A percentile compares a stretch with the other conserved stretches of the same genome.
Conservation (phyloP, 805 yeast genomes). For the Hagleromyces aurorensis region DNA sequence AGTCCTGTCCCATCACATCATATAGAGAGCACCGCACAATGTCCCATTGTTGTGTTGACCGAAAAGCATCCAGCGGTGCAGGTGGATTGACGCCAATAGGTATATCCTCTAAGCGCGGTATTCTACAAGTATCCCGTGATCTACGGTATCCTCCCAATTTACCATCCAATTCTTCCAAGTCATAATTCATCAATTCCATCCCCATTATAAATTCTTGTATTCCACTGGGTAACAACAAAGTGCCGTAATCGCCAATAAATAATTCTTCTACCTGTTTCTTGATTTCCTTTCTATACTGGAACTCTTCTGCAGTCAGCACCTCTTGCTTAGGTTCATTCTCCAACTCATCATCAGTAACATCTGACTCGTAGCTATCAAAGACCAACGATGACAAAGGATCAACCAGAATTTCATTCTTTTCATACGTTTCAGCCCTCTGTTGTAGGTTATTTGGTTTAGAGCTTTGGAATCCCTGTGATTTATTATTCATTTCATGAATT, state of each 20-base stretch:
- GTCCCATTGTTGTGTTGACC: conserved; percentile 32
- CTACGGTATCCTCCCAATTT: conserved; percentile 26
- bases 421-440: conserved; percentile 2
- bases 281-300: conserved; percentile 5
- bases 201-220: conserved; percentile 31
- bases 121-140: conserved; percentile 22
- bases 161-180: conserved; percentile 16
- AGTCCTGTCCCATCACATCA: conserved; percentile 6
- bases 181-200: conserved; percentile 18
- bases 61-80: conserved; percentile 30
- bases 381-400: conserved; percentile 2
- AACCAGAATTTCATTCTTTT: conserved; percentile 3
- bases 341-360: conserved; percentile 21
- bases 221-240: conserved; percentile 27
- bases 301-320: conserved; percentile 12
- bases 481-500: conserved; percentile 8
- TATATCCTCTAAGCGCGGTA: conserved; percentile 19
- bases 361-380: conserved; percentile 19
- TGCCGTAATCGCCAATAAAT: conserved; percentile 14
- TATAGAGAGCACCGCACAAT: conserved; percentile 18
- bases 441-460: conserved; percentile 1
- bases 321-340: conserved; percentile 15
- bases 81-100: conserved; percentile 30
- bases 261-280: conserved; percentile 9
- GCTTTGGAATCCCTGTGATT: conserved; percentile 5